Evolutionary conservation across 176 grass and related monocot genomes (phyloP), one percentile per base, ranked within the genome.

Genomic region (Carex kokanica): DNA sequence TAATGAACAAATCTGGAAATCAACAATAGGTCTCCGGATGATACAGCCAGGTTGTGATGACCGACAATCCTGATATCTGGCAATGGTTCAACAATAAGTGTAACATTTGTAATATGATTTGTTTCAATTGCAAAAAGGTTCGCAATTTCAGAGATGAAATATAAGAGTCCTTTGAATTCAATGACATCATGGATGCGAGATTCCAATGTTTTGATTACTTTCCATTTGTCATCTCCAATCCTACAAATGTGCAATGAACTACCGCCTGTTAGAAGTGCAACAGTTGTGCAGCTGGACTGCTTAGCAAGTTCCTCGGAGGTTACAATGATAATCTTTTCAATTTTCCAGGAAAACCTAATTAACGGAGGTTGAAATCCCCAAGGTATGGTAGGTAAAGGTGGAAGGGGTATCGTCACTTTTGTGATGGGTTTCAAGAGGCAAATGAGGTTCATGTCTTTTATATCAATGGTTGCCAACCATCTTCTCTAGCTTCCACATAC

Each of bases 341-440:
- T 45, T 9, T 45, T 8, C 41, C 41, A 8, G 7, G 41, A 45
- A 8, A 8, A 45, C 8, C 8, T 45, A 45, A 45, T 1, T 6
- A 8, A 8, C 8, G 0, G 6, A 40, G 25, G 25, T 27, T 40
- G 38, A 40, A 40, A 6, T 45, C 0, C 1, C 8, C 8, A 0
- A 8, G 1, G 8, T 45, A 45, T 4, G 7, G 52, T 16, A 16
- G 3, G 13, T 8, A 77, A 21, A 14, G 18, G 72, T 25, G 72
- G 72, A 1, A 77, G 5, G 4, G 43, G 23, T 53, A 53, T 53
- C 8, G 25, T 16, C 8, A 5, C 72, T 23, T 25, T 77, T 0
- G 38, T 77, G n/a, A 77, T 77, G 9, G 72, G 72, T 15, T 77
- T 77, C 9, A 77, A 51, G 31, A 77, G 20, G n/a, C 54, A 5